Base-by-base conservation (phyloP, 2,329 filamentous ascomycete species). In the Fusarium nanum region DNA sequence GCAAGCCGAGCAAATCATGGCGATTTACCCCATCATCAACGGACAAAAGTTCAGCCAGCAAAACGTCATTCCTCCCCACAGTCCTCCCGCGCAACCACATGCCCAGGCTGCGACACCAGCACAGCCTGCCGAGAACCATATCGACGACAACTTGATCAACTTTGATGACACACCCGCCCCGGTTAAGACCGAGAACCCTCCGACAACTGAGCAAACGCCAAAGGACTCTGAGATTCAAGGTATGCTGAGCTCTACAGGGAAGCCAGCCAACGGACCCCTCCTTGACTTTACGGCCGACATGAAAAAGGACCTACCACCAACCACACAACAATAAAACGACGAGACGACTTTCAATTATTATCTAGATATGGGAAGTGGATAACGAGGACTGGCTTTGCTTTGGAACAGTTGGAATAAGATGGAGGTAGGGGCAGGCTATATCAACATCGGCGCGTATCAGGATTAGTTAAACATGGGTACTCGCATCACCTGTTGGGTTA, bases 11-110 rank as follows among this genome's bases (percentile, higher is more conserved):
- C 95, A 98, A 78, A 94, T 98, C 58, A 85, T 97, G 73, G 86
- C 92, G 25, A 94, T 98, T 63, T 92, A 93, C 55, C 93, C 96
- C 3, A 92, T 99, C 64, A 78, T 98, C 27, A 88, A 89, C 41
- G 94, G 93, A 32, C 93, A 97, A 78, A 88, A 86, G 73, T 78
- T 83, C 25, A 81, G 82, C 44, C 81, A 85, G 57, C 82, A 85
- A 78, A 87, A 87, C 72, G 78, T 86, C 68, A 88, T 91, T 60
- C 86, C 89, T 65, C 83, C 86, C 6, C 74, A 69, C 58, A 75
- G 62, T 76, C 64, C 69, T 27, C 47, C 67, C 34, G 40, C 67
- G 16, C 65, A 62, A n/a, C 50, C 56, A 37, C 34, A n/a, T 28
- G 40, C 54, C 20, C 59, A 72, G 40, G 34, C 34, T 37, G 34